Evolutionary conservation across 1,284 basidiomycete genomes (phyloP), one percentile per base, ranked within the genome.

Genomic region (Takashimella tepidaria): DNA sequence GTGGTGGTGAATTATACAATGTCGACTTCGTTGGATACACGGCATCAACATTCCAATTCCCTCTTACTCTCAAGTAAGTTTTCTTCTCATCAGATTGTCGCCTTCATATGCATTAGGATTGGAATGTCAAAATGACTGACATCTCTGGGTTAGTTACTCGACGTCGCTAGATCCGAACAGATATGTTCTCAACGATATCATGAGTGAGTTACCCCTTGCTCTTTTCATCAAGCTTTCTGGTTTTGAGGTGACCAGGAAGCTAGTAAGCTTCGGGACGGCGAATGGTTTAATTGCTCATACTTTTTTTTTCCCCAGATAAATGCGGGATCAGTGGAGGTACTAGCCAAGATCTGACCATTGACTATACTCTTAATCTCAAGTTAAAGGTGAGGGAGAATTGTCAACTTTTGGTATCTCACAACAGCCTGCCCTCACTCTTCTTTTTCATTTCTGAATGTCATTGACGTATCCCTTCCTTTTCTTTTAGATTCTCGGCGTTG

Each of bases 41-140:
- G 3, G 79, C 81, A 61, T 89, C 85, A 3, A 87, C 84, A 51
- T 84, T 92, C 75, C 82, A 83, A 0, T 89, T 96, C 77, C 90
- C 91, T 1, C 87, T 93, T 72, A 70, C 80, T 3, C 78, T 96
- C 51, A 78, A 81, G 71, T 71, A 49, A 59, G 69, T 66, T 16
- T 16, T 37, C 16, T 46, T 10, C 19, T 22, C 6, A 10, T 19
- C 42, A n/a, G 19, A 46, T 19, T 12, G 5, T 22, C 24, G 45
- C 12, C 45, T 46, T 19, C 23, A 4, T 24, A 23, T 20, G n/a
- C n/a, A n/a, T n/a, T n/a, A n/a, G n/a, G n/a, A n/a, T n/a, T n/a
- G n/a, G n/a, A n/a, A n/a, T n/a, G n/a, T n/a, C n/a, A n/a, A n/a
- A n/a, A n/a, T n/a, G n/a, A n/a, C n/a, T n/a, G n/a, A n/a, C n/a